Conservation (phyloP, 116 monocot species). For the Iris pallida region DNA sequence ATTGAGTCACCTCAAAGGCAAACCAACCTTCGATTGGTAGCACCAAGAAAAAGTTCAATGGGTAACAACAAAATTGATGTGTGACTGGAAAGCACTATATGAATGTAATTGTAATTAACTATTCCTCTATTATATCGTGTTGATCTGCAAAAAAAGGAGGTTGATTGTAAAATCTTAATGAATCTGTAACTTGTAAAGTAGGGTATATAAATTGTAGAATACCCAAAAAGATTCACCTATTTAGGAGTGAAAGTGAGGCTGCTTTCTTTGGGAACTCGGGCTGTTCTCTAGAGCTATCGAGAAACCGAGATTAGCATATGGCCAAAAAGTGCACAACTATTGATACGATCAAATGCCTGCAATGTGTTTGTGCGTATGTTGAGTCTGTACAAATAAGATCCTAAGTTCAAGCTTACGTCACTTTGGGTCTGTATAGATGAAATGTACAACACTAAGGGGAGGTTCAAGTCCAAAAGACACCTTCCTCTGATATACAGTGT, state of each 20-base stretch:
- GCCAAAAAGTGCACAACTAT: conserved; percentile 5
- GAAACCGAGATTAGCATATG: conserved; percentile 13
- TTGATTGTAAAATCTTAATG: neutral
- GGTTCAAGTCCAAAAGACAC: too few relatives aligned
- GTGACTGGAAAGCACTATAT: neutral
- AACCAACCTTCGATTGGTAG: neutral
- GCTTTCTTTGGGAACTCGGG: neutral
- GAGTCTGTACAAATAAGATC: too few relatives aligned
- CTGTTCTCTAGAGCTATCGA: neutral
- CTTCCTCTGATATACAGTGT: too few relatives aligned
- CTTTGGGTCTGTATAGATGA: too few relatives aligned
- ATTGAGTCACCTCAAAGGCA: neutral
- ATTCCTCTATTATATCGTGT: neutral
- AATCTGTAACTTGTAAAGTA: neutral
- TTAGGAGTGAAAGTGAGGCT: neutral
- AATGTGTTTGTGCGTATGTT: neutral
- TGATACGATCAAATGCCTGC: too few relatives aligned
- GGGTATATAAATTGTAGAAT: neutral
- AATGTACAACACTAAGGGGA: too few relatives aligned
- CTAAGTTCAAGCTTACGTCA: too few relatives aligned
- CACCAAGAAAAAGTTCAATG: too few relatives aligned
- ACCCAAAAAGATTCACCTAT: neutral
- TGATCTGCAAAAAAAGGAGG: neutral
- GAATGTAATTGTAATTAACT: neutral
- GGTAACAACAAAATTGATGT: too few relatives aligned